Percentiles rank a stretch among this genome's conserved stretches.
These are phyloP conservation scores for Solanum rostratum DNA, from an alignment of 257 asterid species.

Conservation along the genomic window DNA sequence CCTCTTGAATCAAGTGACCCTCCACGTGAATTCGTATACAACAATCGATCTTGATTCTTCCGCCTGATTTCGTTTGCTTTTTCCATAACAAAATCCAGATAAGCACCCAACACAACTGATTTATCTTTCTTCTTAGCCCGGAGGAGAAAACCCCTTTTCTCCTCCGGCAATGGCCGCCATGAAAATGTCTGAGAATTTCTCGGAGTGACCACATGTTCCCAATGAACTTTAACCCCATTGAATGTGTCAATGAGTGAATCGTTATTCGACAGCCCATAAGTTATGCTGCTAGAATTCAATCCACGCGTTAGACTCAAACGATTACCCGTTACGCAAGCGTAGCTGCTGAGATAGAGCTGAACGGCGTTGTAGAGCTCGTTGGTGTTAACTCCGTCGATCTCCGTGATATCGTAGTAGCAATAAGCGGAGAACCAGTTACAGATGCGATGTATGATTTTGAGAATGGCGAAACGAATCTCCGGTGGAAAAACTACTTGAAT, in stretches of 20 bases:
- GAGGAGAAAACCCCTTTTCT: constrained; percentile 29
- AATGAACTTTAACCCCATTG: constrained; percentile 18
- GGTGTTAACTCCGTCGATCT: constrained; percentile 39
- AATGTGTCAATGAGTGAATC: constrained; percentile 20
- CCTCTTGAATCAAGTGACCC: constrained; percentile 34
- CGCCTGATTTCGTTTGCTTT: constrained; percentile 26
- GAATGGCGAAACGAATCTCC: constrained; percentile 21
- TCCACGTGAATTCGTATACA: constrained; percentile 38
- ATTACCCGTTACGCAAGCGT: constrained; percentile 25
- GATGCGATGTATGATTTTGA: constrained; percentile 21
- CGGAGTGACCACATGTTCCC: constrained; percentile 40
- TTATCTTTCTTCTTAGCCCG: constrained; percentile 34
- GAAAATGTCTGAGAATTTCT: constrained; percentile 30
- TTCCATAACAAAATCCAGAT: constrained; percentile 30
- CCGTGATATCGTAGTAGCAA: constrained; percentile 39
- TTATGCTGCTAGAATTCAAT: constrained; percentile 27
- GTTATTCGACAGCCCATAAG: constrained; percentile 37
- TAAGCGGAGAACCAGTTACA: constrained; percentile 26
- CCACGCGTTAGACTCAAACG: constrained; percentile 31
- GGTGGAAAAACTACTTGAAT: constrained; percentile 33
- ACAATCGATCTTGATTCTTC: constrained; percentile 27
- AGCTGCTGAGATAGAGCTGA: constrained; percentile 30
- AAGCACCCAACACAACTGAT: constrained; percentile 15
- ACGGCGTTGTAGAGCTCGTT: constrained; percentile 45
- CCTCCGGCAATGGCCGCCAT: constrained; percentile 41